phyloP scores from a whole-genome alignment of 352 stramenopile genomes.

The Globisporangium okanoganense region DNA sequence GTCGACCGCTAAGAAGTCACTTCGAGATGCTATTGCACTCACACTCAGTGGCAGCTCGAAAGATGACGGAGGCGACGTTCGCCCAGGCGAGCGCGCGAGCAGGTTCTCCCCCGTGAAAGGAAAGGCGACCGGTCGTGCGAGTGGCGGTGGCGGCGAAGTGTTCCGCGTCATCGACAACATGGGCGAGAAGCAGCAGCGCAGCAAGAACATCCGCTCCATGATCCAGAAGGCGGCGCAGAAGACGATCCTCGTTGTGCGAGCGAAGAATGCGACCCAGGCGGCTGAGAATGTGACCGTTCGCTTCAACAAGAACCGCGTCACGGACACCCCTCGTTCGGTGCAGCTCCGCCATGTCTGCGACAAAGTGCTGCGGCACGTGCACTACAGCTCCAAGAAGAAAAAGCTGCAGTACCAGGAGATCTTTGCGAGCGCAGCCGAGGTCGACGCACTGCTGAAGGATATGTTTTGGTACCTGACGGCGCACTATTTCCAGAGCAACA shows the following conservation, averaged over 20 bases:
- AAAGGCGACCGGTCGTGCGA: constrained; percentile 3
- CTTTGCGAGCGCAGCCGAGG: constrained; percentile 35
- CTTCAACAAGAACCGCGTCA: constrained; percentile 40
- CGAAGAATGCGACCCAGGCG: constrained; percentile 66
- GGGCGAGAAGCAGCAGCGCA: constrained; percentile 41
- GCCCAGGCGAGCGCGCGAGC: constrained; percentile 3
- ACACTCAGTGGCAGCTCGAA: constrained; percentile 1
- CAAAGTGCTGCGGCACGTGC: constrained; percentile 47
- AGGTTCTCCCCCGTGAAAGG: constrained; percentile 7
- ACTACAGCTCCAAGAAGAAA: constrained; percentile 29
- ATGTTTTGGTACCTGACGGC: constrained; percentile 75
- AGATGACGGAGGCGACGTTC: background rate
- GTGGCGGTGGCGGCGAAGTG: constrained; percentile 29
- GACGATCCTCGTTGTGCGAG: constrained; percentile 66
- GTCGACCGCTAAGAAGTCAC: background rate
- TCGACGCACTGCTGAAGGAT: constrained; percentile 61
- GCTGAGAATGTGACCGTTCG: constrained; percentile 62
- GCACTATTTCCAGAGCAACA: constrained; percentile 48
- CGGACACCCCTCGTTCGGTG: constrained; percentile 48
- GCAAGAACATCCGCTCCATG: constrained; percentile 51
- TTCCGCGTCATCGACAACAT: constrained; percentile 52
- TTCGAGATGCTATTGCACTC: background rate
- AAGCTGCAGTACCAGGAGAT: constrained; percentile 36
- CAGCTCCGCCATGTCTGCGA: constrained; percentile 40
- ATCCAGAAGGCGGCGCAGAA: constrained; percentile 70